These are phyloP conservation scores for Leccinum arenicola DNA, from an alignment of 768 basidiomycete genomes.

Conservation along the genomic window DNA sequence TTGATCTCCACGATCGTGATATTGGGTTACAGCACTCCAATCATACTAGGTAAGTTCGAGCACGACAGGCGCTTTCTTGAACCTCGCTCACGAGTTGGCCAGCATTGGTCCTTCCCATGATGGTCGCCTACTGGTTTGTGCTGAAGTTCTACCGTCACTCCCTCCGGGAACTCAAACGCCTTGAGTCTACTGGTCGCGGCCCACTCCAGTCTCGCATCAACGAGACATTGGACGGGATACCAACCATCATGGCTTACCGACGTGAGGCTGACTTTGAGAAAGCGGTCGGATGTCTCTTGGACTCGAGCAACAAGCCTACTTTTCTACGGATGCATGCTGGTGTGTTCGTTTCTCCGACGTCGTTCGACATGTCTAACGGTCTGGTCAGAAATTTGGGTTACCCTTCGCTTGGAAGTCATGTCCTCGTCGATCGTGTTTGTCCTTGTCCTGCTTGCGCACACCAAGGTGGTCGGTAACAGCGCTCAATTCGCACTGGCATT, in stretches of 20 bases:
- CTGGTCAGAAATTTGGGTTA: slow-evolving; percentile 30
- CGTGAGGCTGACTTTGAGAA: slow-evolving; percentile 27
- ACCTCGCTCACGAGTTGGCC: slow-evolving; percentile 17
- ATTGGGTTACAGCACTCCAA: slow-evolving; percentile 24
- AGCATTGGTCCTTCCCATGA: slow-evolving; percentile 25
- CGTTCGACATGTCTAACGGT: neutral
- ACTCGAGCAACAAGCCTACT: slow-evolving; percentile 27
- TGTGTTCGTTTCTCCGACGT: slow-evolving; percentile 6
- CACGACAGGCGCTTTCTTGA: slow-evolving; percentile 10
- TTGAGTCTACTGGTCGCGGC: slow-evolving; percentile 44
- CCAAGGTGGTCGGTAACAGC: slow-evolving; percentile 21
- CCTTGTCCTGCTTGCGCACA: slow-evolving; percentile 28
- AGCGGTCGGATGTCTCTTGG: slow-evolving; percentile 20
- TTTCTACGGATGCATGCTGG: slow-evolving; percentile 28
- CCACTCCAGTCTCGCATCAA: slow-evolving; percentile 51
- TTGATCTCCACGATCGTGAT: slow-evolving; percentile 24
- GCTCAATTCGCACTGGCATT: slow-evolving; percentile 28
- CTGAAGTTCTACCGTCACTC: slow-evolving; percentile 47
- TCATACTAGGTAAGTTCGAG: slow-evolving; percentile 36
- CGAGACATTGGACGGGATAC: slow-evolving; percentile 47
- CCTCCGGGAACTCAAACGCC: slow-evolving; percentile 45
- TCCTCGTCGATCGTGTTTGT: slow-evolving; percentile 25
- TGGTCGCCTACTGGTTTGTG: slow-evolving; percentile 38
- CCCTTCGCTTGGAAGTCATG: slow-evolving; percentile 30
- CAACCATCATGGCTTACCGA: slow-evolving; percentile 48